These are phyloP conservation scores for Cryptosporidium sp. DNA, from an alignment of 169 alveolate species.

Conservation along the genomic window DNA sequence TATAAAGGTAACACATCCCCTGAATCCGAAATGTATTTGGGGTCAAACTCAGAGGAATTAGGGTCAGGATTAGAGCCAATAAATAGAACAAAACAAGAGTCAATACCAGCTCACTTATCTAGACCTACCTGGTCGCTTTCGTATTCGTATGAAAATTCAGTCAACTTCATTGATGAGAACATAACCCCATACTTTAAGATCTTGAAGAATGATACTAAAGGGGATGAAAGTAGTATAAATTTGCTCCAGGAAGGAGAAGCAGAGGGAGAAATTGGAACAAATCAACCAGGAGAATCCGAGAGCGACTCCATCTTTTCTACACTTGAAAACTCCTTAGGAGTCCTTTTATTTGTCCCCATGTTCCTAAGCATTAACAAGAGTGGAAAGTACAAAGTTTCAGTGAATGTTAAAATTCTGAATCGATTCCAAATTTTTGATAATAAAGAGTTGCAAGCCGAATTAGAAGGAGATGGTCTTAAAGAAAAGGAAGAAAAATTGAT, in stretches of 20 bases:
- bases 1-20: not conserved
- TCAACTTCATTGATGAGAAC: not conserved
- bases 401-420: constrained; percentile 1
- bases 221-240: too few relatives aligned
- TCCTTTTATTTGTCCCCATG: constrained; percentile 19
- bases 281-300: not conserved
- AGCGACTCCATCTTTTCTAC: not conserved
- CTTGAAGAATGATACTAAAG: not conserved
- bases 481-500: not conserved
- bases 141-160: not conserved
- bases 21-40: not conserved
- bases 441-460: not conserved
- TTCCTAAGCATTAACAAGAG: constrained; percentile 17
- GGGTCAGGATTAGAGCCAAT: not conserved
- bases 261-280: not conserved
- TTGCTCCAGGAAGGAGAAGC: not conserved
- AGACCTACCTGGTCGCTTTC: not conserved
- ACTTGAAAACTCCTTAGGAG: not conserved
- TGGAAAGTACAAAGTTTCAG: constrained; percentile 30
- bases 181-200: constrained; percentile 1
- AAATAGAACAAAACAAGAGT: not conserved
- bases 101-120: not conserved
- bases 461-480: not conserved
- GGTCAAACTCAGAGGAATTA: not conserved
- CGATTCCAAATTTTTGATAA: not conserved